Conservation (phyloP, 305 asterid genomes). For the Striga hermonthica region DNA sequence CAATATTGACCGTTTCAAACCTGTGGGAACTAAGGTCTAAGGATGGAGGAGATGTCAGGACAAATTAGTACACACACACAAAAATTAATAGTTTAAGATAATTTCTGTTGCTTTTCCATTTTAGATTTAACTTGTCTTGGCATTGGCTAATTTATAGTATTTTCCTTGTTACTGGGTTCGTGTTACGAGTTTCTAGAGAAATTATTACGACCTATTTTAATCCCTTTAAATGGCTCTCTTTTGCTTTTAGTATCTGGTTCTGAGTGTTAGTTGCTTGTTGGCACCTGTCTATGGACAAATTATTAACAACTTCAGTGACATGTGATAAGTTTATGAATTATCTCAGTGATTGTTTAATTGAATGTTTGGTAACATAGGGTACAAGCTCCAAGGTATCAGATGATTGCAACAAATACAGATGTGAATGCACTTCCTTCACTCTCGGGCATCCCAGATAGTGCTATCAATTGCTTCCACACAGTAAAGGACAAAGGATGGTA, state of each 20-base stretch:
- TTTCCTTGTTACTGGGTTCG: slow-evolving; percentile 6
- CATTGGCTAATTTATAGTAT: slow-evolving; percentile 12
- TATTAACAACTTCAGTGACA: slow-evolving; percentile 7
- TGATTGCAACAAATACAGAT: slow-evolving; percentile 86
- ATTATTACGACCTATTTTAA: slow-evolving; percentile 23
- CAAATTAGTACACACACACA: too few relatives aligned
- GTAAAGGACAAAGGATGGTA: slow-evolving; percentile 55
- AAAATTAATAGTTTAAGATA: slow-evolving; percentile 26
- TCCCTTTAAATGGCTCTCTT: slow-evolving; percentile 25
- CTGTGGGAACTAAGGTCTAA: slow-evolving; percentile 69
- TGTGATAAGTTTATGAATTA: too few relatives aligned
- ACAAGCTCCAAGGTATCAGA: slow-evolving; percentile 79
- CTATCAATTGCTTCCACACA: slow-evolving; percentile 54
- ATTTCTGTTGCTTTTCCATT: not conserved
- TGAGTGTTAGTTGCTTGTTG: too few relatives aligned
- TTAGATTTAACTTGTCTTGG: slow-evolving; percentile 26
- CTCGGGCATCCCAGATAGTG: slow-evolving; percentile 67
- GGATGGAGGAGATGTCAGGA: slow-evolving; percentile 46
- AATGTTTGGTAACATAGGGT: slow-evolving; percentile 43
- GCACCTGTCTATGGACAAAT: too few relatives aligned
- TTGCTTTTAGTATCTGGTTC: too few relatives aligned
- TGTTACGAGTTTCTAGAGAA: slow-evolving; percentile 5
- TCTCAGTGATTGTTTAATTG: slow-evolving; percentile 30
- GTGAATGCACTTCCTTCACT: slow-evolving; percentile 66
- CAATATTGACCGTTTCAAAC: slow-evolving; percentile 93